Evolutionary conservation across 192 early-diverging fungal genomes (phyloP).

Genomic region (Podila clonocystis): DNA sequence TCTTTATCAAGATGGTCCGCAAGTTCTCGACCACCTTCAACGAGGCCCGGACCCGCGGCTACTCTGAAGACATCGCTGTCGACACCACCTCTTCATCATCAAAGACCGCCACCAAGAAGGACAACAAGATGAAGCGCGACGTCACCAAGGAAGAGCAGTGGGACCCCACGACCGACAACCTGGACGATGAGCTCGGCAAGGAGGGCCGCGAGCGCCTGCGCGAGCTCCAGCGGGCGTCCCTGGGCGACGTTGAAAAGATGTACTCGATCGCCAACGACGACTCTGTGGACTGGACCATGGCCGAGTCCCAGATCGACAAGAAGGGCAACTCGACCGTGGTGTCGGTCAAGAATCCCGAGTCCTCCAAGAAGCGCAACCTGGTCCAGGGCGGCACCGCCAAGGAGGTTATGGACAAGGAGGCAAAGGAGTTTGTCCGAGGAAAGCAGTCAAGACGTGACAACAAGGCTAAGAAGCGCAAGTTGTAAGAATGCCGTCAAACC

Average conservation of each 20-base stretch:
- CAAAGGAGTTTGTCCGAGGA: constrained; percentile 42
- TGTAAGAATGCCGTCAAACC: background rate
- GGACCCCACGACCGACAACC: constrained; percentile 80
- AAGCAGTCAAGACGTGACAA: constrained; percentile 49
- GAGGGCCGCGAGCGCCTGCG: constrained; percentile 83
- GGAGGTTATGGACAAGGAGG: constrained; percentile 58
- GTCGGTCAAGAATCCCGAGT: constrained; percentile 76
- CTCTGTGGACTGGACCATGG: constrained; percentile 78
- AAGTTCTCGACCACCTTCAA: constrained; percentile 80
- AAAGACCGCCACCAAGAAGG: constrained; percentile 28
- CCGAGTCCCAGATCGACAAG: constrained; percentile 71
- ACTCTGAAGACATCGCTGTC: constrained; percentile 52
- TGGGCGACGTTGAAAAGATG: constrained; percentile 33
- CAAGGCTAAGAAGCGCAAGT: constrained; percentile 41
- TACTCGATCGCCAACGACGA: constrained; percentile 27
- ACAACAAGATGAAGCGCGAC: constrained; percentile 55
- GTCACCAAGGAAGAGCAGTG: constrained; percentile 83
- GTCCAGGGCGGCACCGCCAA: constrained; percentile 55
- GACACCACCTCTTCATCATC: constrained; percentile 42
- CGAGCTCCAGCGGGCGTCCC: constrained; percentile 54
- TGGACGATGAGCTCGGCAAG: constrained; percentile 89
- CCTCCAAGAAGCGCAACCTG: constrained; percentile 62
- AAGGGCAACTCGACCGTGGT: constrained; percentile 72
- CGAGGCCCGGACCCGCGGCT: constrained; percentile 63
- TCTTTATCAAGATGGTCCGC: constrained; percentile 94